phyloP scores from a whole-genome alignment of 768 basidiomycete species.

The Panaeolus cyanescens region DNA sequence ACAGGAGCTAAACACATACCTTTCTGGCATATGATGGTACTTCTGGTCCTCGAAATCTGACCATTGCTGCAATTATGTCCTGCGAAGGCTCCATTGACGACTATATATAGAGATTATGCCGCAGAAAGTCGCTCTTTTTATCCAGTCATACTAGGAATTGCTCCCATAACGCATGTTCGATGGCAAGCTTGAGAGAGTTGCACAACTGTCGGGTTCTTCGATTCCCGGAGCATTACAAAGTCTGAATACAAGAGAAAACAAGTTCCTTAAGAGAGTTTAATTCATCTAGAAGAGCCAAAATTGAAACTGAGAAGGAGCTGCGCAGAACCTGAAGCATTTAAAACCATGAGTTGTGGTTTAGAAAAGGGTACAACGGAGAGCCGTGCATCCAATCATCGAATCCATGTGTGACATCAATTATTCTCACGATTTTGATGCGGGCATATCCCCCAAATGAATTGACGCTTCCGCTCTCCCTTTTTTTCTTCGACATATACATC shows the following conservation, averaged over 20 bases:
- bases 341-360: not conserved
- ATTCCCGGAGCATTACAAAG: not conserved
- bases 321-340: not conserved
- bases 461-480: no score
- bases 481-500: no score
- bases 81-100: not conserved
- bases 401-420: not conserved
- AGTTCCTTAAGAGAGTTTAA: not conserved
- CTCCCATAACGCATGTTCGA: not conserved
- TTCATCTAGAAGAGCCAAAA: not conserved
- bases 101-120: not conserved
- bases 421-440: not conserved
- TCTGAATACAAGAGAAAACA: not conserved
- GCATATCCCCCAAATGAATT: no score
- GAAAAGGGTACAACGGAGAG: not conserved
- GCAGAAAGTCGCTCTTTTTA: not conserved
- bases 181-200: not conserved
- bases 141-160: not conserved
- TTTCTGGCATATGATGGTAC: not conserved
- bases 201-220: not conserved
- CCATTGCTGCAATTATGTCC: not conserved
- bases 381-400: no score
- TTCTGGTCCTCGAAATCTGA: not conserved
- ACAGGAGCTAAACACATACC: not conserved
- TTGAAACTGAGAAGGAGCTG: not conserved